phyloP scores from a whole-genome alignment of 177 flowering plant genomes.

The Vitis hybrid region DNA sequence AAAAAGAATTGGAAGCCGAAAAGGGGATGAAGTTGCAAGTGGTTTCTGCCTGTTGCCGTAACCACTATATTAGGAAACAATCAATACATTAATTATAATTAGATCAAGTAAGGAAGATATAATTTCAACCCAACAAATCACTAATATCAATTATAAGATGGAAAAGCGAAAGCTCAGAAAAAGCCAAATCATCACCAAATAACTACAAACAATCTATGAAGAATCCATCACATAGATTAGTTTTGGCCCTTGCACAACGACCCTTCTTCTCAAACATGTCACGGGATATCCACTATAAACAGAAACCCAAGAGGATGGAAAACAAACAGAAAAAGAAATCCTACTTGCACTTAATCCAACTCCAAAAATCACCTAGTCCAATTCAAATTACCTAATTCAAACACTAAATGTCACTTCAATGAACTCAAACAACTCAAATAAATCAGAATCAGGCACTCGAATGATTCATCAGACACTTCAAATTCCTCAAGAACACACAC shows the following conservation, averaged over 20 bases:
- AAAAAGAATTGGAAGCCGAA: slow-evolving; percentile 3
- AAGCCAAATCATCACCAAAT: background rate
- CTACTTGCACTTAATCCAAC: too few relatives aligned
- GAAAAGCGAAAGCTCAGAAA: slow-evolving; percentile 3
- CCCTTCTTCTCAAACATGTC: background rate
- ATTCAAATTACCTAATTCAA: too few relatives aligned
- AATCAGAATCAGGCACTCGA: background rate
- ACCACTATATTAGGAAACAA: slow-evolving; percentile 23
- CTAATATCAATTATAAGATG: background rate
- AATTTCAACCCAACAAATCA: slow-evolving; percentile 16
- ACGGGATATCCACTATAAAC: background rate
- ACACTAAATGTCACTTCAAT: too few relatives aligned
- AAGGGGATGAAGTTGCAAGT: background rate
- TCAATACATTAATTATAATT: background rate
- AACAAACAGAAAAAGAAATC: background rate
- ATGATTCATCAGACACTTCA: background rate
- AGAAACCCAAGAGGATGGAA: background rate
- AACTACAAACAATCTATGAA: background rate
- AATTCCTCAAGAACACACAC: slow-evolving; percentile 2
- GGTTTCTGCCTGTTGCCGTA: slow-evolving; percentile 20
- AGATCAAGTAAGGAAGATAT: slow-evolving; percentile 1
- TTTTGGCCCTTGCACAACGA: background rate
- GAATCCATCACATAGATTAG: background rate
- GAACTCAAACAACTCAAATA: too few relatives aligned
- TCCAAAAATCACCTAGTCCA: too few relatives aligned